These are phyloP conservation scores for Saccharomycopsis vini DNA, from an alignment of 805 yeast species.

Conservation along the genomic window DNA sequence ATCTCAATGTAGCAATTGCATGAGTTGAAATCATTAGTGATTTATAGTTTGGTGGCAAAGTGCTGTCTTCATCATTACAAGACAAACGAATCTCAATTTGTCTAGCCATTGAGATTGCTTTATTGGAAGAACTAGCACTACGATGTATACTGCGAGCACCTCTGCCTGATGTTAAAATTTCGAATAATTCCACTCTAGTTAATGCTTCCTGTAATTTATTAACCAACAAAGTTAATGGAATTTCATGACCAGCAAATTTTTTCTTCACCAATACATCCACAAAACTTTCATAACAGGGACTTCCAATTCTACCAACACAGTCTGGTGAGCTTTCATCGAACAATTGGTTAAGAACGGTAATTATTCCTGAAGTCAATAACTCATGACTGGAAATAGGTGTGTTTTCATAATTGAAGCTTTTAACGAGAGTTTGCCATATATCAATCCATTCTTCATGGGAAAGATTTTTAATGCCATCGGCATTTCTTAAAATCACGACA, in stretches of 20 bases:
- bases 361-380: slow-evolving; percentile 58
- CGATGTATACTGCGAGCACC: slow-evolving; percentile 22
- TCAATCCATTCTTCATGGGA: slow-evolving; percentile 26
- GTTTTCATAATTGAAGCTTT: slow-evolving; percentile 26
- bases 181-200: slow-evolving; percentile 66
- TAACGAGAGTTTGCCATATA: slow-evolving; percentile 33
- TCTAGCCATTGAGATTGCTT: slow-evolving; percentile 57
- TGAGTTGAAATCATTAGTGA: slow-evolving; percentile 41
- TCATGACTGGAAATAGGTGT: slow-evolving; percentile 61
- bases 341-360: slow-evolving; percentile 32
- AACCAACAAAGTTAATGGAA: slow-evolving; percentile 38
- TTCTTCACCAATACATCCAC: slow-evolving; percentile 25
- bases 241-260: slow-evolving; percentile 19
- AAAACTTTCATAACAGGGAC: slow-evolving; percentile 38
- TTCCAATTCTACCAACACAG: slow-evolving; percentile 23
- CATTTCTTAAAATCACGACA: slow-evolving; percentile 19
- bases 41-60: slow-evolving; percentile 23
- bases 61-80: slow-evolving; percentile 26
- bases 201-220: slow-evolving; percentile 62
- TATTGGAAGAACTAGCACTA: slow-evolving; percentile 22
- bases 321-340: slow-evolving; percentile 25
- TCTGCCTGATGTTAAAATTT: slow-evolving; percentile 34
- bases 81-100: slow-evolving; percentile 55
- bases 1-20: slow-evolving; percentile 51
- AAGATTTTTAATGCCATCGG: slow-evolving; percentile 1